A percentile compares a stretch with the other conserved stretches of the same genome.
phyloP scores from a whole-genome alignment of 805 yeast genomes.

The Lipomyces sp. region DNA sequence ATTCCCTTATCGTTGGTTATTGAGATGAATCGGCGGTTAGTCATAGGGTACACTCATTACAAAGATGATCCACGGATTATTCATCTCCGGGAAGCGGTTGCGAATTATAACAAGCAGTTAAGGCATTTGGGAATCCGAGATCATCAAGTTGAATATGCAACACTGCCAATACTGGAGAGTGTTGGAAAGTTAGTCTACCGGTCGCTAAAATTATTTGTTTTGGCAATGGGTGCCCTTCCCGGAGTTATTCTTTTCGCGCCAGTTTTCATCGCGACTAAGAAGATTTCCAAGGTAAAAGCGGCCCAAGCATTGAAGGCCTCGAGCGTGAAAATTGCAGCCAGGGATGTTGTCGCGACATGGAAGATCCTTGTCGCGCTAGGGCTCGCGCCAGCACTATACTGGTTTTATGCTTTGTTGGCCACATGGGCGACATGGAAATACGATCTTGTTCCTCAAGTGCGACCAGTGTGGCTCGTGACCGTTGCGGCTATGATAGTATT shows the following conservation, averaged over 20 bases:
- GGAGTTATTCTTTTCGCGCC: conserved; percentile 90
- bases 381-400: conserved; percentile 83
- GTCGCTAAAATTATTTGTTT: conserved; percentile 57
- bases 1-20: conserved; percentile 82
- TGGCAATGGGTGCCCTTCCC: conserved; percentile 74
- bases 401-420: conserved; percentile 66
- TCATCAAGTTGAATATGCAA: conserved; percentile 70
- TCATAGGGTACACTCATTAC: conserved; percentile 77
- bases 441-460: conserved; percentile 37
- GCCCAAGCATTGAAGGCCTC: conserved; percentile 80
- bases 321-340: conserved; percentile 86
- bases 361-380: conserved; percentile 88
- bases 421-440: conserved; percentile 48
- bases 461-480: conserved; percentile 47
- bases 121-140: conserved; percentile 67
- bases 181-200: conserved; percentile 57
- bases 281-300: conserved; percentile 74
- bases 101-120: conserved; percentile 70
- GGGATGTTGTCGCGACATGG: conserved; percentile 97
- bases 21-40: conserved; percentile 87
- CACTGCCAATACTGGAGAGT: conserved; percentile 55
- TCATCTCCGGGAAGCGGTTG: conserved; percentile 63
- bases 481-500: conserved; percentile 65
- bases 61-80: conserved; percentile 71
- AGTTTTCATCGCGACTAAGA: conserved; percentile 77